Evolutionary conservation across 2,329 filamentous ascomycete genomes (phyloP).

Genomic region (Ceratocystis lukuohia): DNA sequence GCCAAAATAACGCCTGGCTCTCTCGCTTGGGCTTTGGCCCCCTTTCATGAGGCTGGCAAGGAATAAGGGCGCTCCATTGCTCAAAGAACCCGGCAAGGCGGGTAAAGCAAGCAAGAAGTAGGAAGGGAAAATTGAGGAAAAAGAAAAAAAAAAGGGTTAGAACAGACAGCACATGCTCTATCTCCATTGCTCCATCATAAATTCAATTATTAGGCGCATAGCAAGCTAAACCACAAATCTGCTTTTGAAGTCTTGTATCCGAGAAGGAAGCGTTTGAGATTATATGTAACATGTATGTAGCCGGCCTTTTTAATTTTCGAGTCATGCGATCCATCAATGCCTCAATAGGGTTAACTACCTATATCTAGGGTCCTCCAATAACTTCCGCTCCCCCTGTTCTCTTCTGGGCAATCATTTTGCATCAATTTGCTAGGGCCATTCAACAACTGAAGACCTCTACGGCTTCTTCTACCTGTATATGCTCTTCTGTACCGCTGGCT

Average conservation of each 20-base stretch:
- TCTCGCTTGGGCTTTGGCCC: slow-evolving; percentile 6
- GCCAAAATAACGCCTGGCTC: background rate
- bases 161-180: background rate
- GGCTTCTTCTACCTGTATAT: background rate
- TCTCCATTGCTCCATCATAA: background rate
- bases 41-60: background rate
- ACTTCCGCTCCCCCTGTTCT: background rate
- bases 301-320: slow-evolving; percentile 3
- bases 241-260: background rate
- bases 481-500: background rate
- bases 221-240: too few relatives aligned
- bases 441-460: background rate
- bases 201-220: background rate
- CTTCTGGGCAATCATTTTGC: background rate
- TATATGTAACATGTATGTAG: background rate
- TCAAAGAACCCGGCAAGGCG: background rate
- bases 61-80: slow-evolving; percentile 1
- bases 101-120: background rate
- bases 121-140: background rate
- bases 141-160: background rate
- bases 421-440: background rate
- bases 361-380: background rate
- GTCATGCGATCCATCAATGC: background rate
- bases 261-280: slow-evolving; percentile 1
- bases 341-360: background rate